Percentiles rank a stretch among this genome's conserved stretches.
Evolutionary conservation across 768 basidiomycete genomes (phyloP).

Genomic region (Rhodotorula toruloides): DNA sequence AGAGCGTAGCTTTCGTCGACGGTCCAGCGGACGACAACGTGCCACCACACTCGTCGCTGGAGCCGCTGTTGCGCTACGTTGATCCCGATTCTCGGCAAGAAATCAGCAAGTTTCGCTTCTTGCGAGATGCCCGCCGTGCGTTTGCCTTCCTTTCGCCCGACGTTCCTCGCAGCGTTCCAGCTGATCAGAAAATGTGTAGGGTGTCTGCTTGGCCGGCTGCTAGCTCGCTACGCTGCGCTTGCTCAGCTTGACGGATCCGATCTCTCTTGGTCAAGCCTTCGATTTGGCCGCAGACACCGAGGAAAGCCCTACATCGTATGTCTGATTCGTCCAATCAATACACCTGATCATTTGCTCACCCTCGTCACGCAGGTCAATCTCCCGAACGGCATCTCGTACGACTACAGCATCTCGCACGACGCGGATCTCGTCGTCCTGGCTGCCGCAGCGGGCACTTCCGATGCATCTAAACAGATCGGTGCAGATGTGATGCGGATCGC

Average conservation of each 20-base stretch:
- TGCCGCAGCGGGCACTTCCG: neutral
- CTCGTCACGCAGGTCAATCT: neutral
- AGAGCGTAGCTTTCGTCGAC: neutral
- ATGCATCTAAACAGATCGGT: neutral
- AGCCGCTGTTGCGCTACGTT: constrained; percentile 2
- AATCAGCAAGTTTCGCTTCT: constrained; percentile 13
- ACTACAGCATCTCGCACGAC: constrained; percentile 32
- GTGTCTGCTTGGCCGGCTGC: constrained; percentile 21
- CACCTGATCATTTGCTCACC: neutral
- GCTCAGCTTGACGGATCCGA: neutral
- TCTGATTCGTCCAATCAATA: no score
- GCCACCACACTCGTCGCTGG: constrained; percentile 11
- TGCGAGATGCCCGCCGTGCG: constrained; percentile 32
- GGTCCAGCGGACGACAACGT: neutral
- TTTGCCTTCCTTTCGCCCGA: neutral
- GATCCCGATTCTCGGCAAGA: neutral
- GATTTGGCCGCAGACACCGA: neutral
- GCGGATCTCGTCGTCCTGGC: constrained; percentile 18
- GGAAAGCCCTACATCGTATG: constrained; percentile 24
- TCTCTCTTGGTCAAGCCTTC: neutral
- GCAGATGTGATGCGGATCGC: constrained; percentile 29
- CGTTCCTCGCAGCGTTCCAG: fast-evolving
- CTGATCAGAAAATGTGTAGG: neutral
- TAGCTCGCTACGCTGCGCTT: neutral
- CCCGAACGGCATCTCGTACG: constrained; percentile 20